Conservation (phyloP, 2,329 filamentous ascomycete genomes). For the Ophiocordyceps polyrhachis-furcata region DNA sequence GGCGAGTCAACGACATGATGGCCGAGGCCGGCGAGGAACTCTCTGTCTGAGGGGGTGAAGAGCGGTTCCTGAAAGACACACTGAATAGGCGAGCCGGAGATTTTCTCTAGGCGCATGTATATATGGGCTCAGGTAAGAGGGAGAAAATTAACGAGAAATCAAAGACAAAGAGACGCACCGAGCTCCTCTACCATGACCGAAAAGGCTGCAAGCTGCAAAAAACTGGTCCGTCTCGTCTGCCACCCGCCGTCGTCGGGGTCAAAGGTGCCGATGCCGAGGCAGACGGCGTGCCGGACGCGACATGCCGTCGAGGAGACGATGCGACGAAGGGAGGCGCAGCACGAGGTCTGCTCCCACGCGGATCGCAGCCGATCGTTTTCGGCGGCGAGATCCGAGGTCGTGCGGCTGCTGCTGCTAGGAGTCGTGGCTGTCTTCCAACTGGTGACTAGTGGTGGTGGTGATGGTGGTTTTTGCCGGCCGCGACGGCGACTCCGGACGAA, state of each 20-base stretch:
- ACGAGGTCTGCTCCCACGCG: conserved; percentile 10
- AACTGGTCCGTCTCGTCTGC: conserved; percentile 25
- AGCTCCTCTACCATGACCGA: conserved; percentile 24
- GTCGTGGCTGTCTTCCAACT: conserved; percentile 1
- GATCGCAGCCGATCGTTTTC: conserved; percentile 11
- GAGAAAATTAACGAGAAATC: no score
- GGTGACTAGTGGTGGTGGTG: conserved; percentile 1
- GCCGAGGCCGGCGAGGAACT: conserved; percentile 36
- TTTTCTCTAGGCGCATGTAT: conserved; percentile 4
- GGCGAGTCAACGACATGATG: conserved; percentile 33
- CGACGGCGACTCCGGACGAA: background rate
- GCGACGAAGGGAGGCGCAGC: conserved; percentile 13
- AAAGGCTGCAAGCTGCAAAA: conserved; percentile 35
- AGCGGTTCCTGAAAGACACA: conserved; percentile 36
- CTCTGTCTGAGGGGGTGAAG: conserved; percentile 27
- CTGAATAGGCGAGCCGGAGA: conserved; percentile 13
- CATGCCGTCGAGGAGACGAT: conserved; percentile 11
- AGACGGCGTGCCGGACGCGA: conserved; percentile 24
- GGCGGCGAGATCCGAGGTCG: conserved; percentile 10
- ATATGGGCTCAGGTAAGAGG: background rate
- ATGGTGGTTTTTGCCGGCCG: background rate
- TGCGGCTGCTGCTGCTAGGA: background rate
- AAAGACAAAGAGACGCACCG: conserved; percentile 10
- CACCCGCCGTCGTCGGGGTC: conserved; percentile 28
- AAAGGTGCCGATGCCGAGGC: conserved; percentile 36